These are phyloP conservation scores for Ogataea zsoltii DNA, from an alignment of 805 yeast species.

Conservation along the genomic window DNA sequence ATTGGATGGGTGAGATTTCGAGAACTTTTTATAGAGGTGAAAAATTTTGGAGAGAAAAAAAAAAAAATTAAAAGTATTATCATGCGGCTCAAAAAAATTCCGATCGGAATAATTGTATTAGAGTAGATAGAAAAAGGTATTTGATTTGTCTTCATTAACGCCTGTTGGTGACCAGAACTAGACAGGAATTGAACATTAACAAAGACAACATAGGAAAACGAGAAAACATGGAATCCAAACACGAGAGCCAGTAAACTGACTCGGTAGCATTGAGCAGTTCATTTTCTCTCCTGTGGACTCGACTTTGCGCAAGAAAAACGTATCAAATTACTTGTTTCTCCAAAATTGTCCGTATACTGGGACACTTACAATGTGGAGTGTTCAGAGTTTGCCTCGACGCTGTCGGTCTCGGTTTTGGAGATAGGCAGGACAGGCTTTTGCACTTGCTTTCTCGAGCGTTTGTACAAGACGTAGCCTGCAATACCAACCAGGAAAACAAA, in stretches of 20 bases:
- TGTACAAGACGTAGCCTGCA: conserved; percentile 25
- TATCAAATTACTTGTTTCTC: too few species aligned
- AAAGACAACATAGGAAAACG: too few species aligned
- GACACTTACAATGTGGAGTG: conserved; percentile 3
- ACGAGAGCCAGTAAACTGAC: too few species aligned
- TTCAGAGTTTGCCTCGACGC: conserved; percentile 3
- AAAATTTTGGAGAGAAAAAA: neutral
- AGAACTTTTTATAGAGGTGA: neutral
- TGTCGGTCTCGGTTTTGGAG: conserved; percentile 3
- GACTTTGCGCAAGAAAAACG: too few species aligned
- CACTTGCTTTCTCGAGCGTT: neutral
- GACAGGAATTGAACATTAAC: too few species aligned
- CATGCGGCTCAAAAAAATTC: neutral
- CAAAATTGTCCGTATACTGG: too few species aligned
- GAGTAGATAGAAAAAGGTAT: too few species aligned
- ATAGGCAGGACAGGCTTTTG: conserved; percentile 2
- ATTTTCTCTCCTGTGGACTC: too few species aligned
- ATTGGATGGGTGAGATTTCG: neutral
- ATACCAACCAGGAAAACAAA: conserved; percentile 41
- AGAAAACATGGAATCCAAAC: too few species aligned
- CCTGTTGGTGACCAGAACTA: too few species aligned
- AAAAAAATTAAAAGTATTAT: neutral
- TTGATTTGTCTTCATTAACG: too few species aligned
- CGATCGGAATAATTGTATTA: neutral
- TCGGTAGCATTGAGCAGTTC: too few species aligned